These are phyloP conservation scores for Peterozyma toletana DNA, from an alignment of 805 yeast species.

Conservation along the genomic window DNA sequence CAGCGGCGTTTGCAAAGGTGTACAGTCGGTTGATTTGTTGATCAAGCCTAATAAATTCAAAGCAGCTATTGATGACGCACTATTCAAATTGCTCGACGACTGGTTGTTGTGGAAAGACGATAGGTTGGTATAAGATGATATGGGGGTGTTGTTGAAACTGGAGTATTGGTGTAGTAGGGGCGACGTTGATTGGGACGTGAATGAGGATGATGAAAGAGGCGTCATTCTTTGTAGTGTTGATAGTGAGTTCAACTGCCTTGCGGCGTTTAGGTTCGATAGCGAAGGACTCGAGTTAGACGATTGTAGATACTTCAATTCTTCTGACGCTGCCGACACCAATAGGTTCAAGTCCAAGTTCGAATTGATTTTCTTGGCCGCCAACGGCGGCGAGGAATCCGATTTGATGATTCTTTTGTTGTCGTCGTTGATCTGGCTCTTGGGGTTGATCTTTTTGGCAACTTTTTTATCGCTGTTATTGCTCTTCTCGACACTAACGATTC, in stretches of 20 bases:
- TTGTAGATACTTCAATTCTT: slow-evolving; percentile 33
- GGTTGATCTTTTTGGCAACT: background rate
- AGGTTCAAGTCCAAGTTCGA: slow-evolving; percentile 37
- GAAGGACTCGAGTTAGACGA: too few species aligned
- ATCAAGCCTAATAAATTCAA: slow-evolving; percentile 20
- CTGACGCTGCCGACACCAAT: slow-evolving; percentile 48
- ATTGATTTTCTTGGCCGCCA: background rate
- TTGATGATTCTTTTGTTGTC: background rate
- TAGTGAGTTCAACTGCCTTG: slow-evolving; percentile 25
- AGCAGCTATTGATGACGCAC: slow-evolving; percentile 20
- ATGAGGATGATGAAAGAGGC: slow-evolving; percentile 21
- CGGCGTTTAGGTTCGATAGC: slow-evolving; percentile 11
- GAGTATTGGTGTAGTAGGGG: slow-evolving; percentile 23
- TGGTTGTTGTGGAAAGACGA: background rate
- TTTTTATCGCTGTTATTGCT: background rate
- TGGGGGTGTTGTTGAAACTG: slow-evolving; percentile 12
- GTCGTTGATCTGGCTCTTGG: slow-evolving; percentile 1
- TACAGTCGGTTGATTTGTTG: slow-evolving; percentile 12
- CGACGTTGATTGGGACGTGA: slow-evolving; percentile 12
- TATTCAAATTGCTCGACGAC: background rate
- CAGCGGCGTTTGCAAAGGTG: slow-evolving; percentile 28
- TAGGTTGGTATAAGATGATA: slow-evolving; percentile 8
- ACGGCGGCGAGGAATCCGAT: background rate
- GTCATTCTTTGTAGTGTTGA: slow-evolving; percentile 40
- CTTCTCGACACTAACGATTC: background rate